Base-by-base conservation (phyloP, 768 basidiomycete genomes). In the Mycena latifolia region DNA sequence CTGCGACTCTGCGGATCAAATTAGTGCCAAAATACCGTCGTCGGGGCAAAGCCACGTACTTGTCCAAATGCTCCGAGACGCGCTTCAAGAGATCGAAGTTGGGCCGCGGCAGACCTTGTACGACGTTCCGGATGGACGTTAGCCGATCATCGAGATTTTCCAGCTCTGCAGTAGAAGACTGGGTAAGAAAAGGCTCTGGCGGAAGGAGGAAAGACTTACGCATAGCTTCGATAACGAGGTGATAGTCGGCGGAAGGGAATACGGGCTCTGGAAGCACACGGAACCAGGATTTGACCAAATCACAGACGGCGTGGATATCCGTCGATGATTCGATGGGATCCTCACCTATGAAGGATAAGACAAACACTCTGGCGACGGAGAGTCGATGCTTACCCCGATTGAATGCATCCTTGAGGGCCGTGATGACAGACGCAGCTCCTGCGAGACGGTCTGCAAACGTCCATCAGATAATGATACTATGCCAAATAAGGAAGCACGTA, bases 231-330 rank as follows among this genome's bases (percentile, higher is more conserved):
- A 95, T 89, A 47, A 92, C 83, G 5, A 88, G 84, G 69, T 85
- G 81, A 74, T 94, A 95, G 3, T 86, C 86, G 9, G 84, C 76
- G 20, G 90, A 77, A 28, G 93, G 33, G 77, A 96, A 91, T 37
- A 95, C 78, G 12, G 93, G 89, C 66, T 92, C 92, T 14, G 94
- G 94, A 18, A 96, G 81, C 15, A 91, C 80, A 35, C 94, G 87
- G 82, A 95, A 91, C 92, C 92, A 95, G 0, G 90, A 86, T 79
- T 95, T 95, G 74, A 96, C 85, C 65, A 92, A 79, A 73, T 94
- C 94, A 64, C 93, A 89, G 39, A 95, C 86, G 35, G 92, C 92
- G 76, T 94, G 90, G 46, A 95, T 90, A 71, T 96, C 94, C 1
- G 88, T 88, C 27, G 76, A 80, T 37, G 81, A 75, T 37, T 84